A percentile compares a stretch with the other conserved stretches of the same genome.
Conservation (phyloP, 257 asterid species). For the Solanum lycopersicoides region DNA sequence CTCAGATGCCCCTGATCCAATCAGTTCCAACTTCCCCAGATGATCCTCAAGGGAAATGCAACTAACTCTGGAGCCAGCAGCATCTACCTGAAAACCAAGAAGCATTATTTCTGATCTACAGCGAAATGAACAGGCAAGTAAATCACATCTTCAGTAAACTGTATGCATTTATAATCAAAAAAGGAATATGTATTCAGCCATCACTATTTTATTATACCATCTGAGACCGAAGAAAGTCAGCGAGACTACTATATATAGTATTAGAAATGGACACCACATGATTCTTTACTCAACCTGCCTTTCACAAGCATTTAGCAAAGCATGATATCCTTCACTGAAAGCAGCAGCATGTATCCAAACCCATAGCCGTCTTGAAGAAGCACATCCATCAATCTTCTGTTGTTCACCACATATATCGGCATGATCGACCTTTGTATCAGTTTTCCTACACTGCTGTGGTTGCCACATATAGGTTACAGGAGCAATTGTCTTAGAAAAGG, state of each 20-base stretch:
- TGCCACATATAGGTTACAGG: constrained; percentile 89
- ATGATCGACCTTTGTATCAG: constrained; percentile 7
- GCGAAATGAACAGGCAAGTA: neutral
- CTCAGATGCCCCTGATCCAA: constrained; percentile 45
- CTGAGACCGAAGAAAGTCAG: neutral
- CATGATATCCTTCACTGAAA: constrained; percentile 59
- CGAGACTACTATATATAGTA: neutral
- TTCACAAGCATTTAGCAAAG: constrained; percentile 46
- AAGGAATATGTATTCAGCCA: neutral
- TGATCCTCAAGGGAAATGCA: constrained; percentile 68
- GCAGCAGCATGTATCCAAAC: constrained; percentile 88
- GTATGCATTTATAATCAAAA: neutral
- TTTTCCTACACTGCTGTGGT: constrained; percentile 15
- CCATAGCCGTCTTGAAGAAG: constrained; percentile 50
- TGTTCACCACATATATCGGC: constrained; percentile 9
- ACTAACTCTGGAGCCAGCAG: constrained; percentile 19
- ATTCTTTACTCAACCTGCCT: constrained; percentile 26
- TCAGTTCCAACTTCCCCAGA: constrained; percentile 66
- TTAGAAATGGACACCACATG: neutral
- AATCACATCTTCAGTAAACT: neutral
- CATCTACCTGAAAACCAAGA: constrained; percentile 38
- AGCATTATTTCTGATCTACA: neutral
- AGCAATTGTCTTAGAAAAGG: constrained; percentile 39
- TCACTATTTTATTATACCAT: neutral
- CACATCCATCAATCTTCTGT: constrained; percentile 5